Conservation (phyloP, 768 basidiomycete genomes). For the Suillus weaverae region DNA sequence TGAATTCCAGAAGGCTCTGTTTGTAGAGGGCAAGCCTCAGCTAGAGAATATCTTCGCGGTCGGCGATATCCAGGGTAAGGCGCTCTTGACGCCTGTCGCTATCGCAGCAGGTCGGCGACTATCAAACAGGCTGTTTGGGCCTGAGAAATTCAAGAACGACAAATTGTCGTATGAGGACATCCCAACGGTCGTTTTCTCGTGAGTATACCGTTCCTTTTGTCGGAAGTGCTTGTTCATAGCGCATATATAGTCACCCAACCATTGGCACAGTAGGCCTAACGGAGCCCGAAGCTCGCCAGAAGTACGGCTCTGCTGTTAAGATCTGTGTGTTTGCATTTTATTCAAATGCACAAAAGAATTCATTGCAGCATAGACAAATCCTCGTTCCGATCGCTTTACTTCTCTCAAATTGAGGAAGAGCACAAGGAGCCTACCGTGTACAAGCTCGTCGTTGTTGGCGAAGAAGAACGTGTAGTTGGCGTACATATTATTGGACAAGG, state of each 20-base stretch:
- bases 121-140: slow-evolving; percentile 89
- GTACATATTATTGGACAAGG: slow-evolving; percentile 91
- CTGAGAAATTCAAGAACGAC: slow-evolving; percentile 79
- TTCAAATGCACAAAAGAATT: slow-evolving; percentile 4
- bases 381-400: slow-evolving; percentile 83
- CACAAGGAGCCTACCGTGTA: slow-evolving; percentile 96
- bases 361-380: slow-evolving; percentile 59
- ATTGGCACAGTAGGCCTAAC: slow-evolving; percentile 96
- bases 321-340: slow-evolving; percentile 62
- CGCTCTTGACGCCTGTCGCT: slow-evolving; percentile 92
- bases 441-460: slow-evolving; percentile 85
- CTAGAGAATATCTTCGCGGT: slow-evolving; percentile 60
- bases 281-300: slow-evolving; percentile 83
- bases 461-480: slow-evolving; percentile 95
- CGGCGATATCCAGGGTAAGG: slow-evolving; percentile 93
- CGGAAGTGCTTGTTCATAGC: slow-evolving; percentile 8
- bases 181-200: slow-evolving; percentile 97
- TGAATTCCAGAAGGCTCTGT: slow-evolving; percentile 81
- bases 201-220: slow-evolving; percentile 34
- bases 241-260: slow-evolving; percentile 73
- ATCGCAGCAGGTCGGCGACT: slow-evolving; percentile 93
- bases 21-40: slow-evolving; percentile 43
- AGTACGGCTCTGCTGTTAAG: slow-evolving; percentile 88
- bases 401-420: slow-evolving; percentile 83
- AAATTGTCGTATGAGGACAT: slow-evolving; percentile 90